Conservation (phyloP, 2,329 filamentous ascomycete genomes). For the Diaporthe citriasiana region DNA sequence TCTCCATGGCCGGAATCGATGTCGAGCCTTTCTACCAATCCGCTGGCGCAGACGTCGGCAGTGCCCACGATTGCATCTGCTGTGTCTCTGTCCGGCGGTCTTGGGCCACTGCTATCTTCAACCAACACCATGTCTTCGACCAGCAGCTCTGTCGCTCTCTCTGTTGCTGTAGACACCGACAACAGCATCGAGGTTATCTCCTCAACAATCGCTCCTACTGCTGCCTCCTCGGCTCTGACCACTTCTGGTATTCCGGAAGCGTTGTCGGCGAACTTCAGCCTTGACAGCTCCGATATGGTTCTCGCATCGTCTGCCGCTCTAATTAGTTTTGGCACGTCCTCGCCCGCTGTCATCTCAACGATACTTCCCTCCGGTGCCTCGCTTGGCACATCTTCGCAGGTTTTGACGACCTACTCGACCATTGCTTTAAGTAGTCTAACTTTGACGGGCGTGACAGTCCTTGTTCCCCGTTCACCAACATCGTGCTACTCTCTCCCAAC, state of each 20-base stretch:
- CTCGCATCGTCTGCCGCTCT: conserved; percentile 36
- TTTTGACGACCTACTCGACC: conserved; percentile 36
- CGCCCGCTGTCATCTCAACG: conserved; percentile 38
- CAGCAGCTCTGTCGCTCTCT: not conserved
- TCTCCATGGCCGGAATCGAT: conserved; percentile 4
- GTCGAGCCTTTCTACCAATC: not conserved
- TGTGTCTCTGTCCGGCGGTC: conserved; percentile 37
- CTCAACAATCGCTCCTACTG: conserved; percentile 37
- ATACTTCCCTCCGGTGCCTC: conserved; percentile 32
- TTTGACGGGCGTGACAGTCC: conserved; percentile 45
- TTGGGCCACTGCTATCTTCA: conserved; percentile 38
- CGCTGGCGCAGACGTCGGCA: not conserved
- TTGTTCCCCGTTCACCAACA: conserved; percentile 45
- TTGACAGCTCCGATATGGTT: conserved; percentile 26
- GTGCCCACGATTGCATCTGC: conserved; percentile 30
- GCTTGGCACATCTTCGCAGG: conserved; percentile 34
- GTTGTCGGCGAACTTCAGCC: conserved; percentile 34
- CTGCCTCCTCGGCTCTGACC: conserved; percentile 38
- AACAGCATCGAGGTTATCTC: conserved; percentile 38
- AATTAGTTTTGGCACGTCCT: conserved; percentile 42
- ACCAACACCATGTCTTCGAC: not conserved
- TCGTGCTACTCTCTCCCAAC: conserved; percentile 46
- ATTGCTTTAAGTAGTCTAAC: conserved; percentile 38
- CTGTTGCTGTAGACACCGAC: not conserved
- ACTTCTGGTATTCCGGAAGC: conserved; percentile 39